Evolutionary conservation across 805 yeast species (phyloP), one percentile per base, ranked within the genome.

Genomic region (Candida ipomoeae): DNA sequence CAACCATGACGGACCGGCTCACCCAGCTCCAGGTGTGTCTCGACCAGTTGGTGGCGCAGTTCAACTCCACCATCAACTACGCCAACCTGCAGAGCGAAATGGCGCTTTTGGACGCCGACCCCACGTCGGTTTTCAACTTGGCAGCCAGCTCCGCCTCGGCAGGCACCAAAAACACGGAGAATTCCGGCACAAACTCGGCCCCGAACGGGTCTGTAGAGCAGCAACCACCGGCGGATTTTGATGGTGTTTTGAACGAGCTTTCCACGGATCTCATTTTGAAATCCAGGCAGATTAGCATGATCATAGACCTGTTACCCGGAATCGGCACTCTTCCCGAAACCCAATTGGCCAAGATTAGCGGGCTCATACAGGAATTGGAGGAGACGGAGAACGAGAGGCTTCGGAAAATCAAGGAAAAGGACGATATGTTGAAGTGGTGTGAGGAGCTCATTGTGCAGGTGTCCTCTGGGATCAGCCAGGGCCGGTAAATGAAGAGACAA

Each of bases 271-370:
- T 92, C 7, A 87, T 91, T 23, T 68, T 89, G 51, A 91, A 91
- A 62, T 81, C 95, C 5, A 79, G 95, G 59, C 98, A 94, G 65
- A 87, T 92, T 14, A 79, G 88, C 37, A 83, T 87, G 60, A 79
- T 92, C 26, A 90, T 92, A 37, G 95, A 88, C 62, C 82, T 96
- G 2, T 71, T 92, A 40, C 99, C 99, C 0, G 98, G 97, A 11
- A 88, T 89, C 2, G 97, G 95, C 7, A 91, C 86, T 1, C 81
- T 91, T 1, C 86, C 87, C 21, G 80, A 77, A 41, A 84, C 81
- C 48, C 98, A 91, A 66, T 64, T 90, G 63, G 68, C 70, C 26
- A 77, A 78, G 52, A 87, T 92, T 15, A 79, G 77, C 46, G 73
- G 71, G 13, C 70, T 94, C 43, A 85, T 87, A 44, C 63, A 65